phyloP scores from a whole-genome alignment of 768 basidiomycete genomes.

The Grammothele lineata region DNA sequence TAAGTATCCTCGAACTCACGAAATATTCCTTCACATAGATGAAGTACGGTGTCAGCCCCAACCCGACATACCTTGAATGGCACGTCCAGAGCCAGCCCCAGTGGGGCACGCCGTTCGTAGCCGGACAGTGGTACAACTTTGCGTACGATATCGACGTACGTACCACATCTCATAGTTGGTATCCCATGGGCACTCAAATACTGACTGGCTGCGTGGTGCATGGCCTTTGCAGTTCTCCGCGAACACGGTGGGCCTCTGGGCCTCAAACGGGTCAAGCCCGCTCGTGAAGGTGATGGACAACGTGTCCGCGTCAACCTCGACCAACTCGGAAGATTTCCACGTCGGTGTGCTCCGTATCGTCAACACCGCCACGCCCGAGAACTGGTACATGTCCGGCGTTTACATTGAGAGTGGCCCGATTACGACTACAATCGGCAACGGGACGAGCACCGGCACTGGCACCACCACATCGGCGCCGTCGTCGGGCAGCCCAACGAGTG shows the following conservation, averaged over 20 bases:
- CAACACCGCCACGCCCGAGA: constrained; percentile 42
- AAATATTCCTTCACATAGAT: constrained; percentile 28
- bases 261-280: constrained; percentile 43
- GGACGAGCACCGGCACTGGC: constrained; percentile 13
- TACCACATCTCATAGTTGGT: constrained; percentile 11
- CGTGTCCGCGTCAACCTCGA: constrained; percentile 45
- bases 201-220: not conserved
- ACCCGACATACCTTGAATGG: constrained; percentile 49
- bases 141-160: constrained; percentile 60
- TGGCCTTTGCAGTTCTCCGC: constrained; percentile 52
- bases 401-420: constrained; percentile 56
- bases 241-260: constrained; percentile 54
- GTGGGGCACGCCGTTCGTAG: constrained; percentile 47
- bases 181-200: not conserved
- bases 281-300: constrained; percentile 47
- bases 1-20: no score
- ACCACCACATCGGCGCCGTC: constrained; percentile 24
- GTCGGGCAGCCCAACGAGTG: no score
- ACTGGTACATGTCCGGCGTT: constrained; percentile 58
- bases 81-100: constrained; percentile 41
- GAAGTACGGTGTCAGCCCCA: constrained; percentile 53
- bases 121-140: constrained; percentile 61
- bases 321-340: constrained; percentile 60
- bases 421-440: constrained; percentile 46
- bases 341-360: constrained; percentile 56